These are phyloP conservation scores for Talaromyces ruber DNA, from an alignment of 495 filamentous ascomycete species.

Conservation along the genomic window DNA sequence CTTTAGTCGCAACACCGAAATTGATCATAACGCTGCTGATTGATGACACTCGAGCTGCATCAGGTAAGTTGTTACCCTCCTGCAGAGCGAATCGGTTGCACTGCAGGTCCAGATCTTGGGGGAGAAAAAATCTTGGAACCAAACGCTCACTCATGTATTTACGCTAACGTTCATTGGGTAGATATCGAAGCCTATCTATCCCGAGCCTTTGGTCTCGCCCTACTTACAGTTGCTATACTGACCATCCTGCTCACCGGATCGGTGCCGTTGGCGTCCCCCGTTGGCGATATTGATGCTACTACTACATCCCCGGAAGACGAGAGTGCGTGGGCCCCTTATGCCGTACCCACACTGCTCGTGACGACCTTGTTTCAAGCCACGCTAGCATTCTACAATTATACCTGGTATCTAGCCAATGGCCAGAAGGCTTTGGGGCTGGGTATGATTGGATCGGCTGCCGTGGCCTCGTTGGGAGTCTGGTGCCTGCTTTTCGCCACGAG, in stretches of 20 bases:
- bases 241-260: slow-evolving; percentile 63
- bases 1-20: slow-evolving; percentile 56
- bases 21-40: slow-evolving; percentile 57
- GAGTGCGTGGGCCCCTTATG: slow-evolving; percentile 59
- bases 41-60: slow-evolving; percentile 45
- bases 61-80: slow-evolving; percentile 29
- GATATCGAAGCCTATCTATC: slow-evolving; percentile 69
- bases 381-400: slow-evolving; percentile 61
- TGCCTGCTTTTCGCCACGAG: slow-evolving; percentile 64
- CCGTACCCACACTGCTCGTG: slow-evolving; percentile 56
- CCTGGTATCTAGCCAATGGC: slow-evolving; percentile 44
- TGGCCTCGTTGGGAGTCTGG: slow-evolving; percentile 63
- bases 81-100: background rate
- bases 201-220: slow-evolving; percentile 56
- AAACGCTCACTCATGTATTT: background rate
- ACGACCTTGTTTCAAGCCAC: slow-evolving; percentile 56
- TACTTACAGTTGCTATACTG: slow-evolving; percentile 57
- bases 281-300: slow-evolving; percentile 18
- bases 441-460: slow-evolving; percentile 34
- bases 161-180: slow-evolving; percentile 11
- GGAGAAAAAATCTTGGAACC: background rate
- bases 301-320: slow-evolving; percentile 32
- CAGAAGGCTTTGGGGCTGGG: slow-evolving; percentile 48
- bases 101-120: background rate
- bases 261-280: slow-evolving; percentile 55